Evolutionary conservation across 352 stramenopile species (phyloP).

Genomic region (Globisporangium spinosum): DNA sequence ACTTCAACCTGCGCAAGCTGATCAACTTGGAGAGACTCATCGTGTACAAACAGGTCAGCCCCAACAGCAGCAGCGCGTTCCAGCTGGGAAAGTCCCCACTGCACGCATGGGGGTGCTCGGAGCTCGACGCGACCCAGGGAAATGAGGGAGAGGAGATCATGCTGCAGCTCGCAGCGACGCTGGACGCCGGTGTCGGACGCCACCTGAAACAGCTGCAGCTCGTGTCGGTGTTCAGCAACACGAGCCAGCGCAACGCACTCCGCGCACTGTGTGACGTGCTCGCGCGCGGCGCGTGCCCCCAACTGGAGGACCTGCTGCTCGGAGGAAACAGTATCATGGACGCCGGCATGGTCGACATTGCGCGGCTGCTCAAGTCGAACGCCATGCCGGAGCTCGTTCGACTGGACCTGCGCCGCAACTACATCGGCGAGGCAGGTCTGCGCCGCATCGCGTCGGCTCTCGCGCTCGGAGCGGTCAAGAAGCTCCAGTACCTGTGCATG

Average conservation of each 20-base stretch:
- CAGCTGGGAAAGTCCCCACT: slow-evolving; percentile 23
- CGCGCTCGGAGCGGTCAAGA: slow-evolving; percentile 16
- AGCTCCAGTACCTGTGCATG: slow-evolving; percentile 70
- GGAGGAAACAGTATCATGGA: slow-evolving; percentile 68
- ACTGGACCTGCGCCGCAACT: slow-evolving; percentile 66
- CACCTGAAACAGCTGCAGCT: slow-evolving; percentile 56
- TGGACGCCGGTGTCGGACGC: slow-evolving; percentile 34
- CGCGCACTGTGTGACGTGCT: slow-evolving; percentile 40
- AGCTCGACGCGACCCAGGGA: slow-evolving; percentile 49
- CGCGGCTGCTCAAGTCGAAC: slow-evolving; percentile 33
- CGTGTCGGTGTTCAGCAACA: slow-evolving; percentile 73
- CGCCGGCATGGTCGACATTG: slow-evolving; percentile 44
- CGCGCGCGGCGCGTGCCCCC: slow-evolving; percentile 38
- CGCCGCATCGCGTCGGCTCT: slow-evolving; percentile 37
- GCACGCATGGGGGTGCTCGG: slow-evolving; percentile 57
- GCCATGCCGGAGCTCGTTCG: slow-evolving; percentile 36
- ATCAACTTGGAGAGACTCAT: slow-evolving; percentile 57
- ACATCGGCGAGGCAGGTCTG: slow-evolving; percentile 62
- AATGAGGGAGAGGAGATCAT: slow-evolving; percentile 57
- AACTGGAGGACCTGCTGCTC: slow-evolving; percentile 52
- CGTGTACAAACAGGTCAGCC: slow-evolving; percentile 37
- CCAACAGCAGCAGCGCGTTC: neutral
- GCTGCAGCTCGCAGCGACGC: slow-evolving; percentile 33
- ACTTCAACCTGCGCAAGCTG: slow-evolving; percentile 35
- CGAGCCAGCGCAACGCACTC: slow-evolving; percentile 45